Percentiles rank a stretch among this genome's conserved stretches.
Conservation (phyloP, 345 rosid genomes). For the Pistacia vera region DNA sequence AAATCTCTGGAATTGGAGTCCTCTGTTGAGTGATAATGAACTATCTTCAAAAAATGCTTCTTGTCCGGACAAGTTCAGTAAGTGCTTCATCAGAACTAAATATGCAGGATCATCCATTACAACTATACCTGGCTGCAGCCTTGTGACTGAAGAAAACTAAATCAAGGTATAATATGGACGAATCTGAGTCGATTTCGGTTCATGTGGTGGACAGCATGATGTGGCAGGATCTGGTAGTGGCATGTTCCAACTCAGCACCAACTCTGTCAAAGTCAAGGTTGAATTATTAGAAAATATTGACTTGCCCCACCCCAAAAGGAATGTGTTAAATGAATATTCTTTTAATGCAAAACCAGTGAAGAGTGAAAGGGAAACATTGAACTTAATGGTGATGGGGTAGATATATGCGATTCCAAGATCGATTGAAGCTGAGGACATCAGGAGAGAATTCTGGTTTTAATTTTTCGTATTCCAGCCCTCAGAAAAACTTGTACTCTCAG, state of each 20-base stretch:
- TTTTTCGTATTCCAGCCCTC: slow-evolving; percentile 30
- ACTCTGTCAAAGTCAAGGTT: slow-evolving; percentile 42
- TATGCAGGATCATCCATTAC: slow-evolving; percentile 2
- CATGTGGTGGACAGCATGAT: slow-evolving; percentile 25
- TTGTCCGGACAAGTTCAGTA: slow-evolving; percentile 9
- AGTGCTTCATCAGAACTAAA: slow-evolving; percentile 15
- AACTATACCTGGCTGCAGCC: slow-evolving; percentile 9
- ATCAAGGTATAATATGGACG: slow-evolving; percentile 8
- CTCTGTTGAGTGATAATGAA: slow-evolving; percentile 4
- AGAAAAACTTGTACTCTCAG: slow-evolving; percentile 18
- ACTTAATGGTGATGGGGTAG: slow-evolving; percentile 47
- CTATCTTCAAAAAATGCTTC: slow-evolving; percentile 15
- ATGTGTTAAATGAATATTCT: slow-evolving; percentile 14
- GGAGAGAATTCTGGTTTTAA: slow-evolving; percentile 32
- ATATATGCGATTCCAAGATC: slow-evolving; percentile 62
- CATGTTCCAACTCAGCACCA: slow-evolving; percentile 20
- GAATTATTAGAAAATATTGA: slow-evolving; percentile 47
- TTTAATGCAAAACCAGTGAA: slow-evolving; percentile 32
- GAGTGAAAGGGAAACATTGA: slow-evolving; percentile 41
- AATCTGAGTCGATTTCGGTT: slow-evolving; percentile 21
- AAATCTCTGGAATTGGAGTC: slow-evolving; percentile 12
- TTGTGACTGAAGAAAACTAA: slow-evolving; percentile 17
- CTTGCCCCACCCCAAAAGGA: slow-evolving; percentile 20
- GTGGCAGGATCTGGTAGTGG: slow-evolving; percentile 19
- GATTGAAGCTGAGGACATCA: slow-evolving; percentile 46